Base-by-base conservation (phyloP, 306 rosid genomes). In the Ceratonia siliqua region DNA sequence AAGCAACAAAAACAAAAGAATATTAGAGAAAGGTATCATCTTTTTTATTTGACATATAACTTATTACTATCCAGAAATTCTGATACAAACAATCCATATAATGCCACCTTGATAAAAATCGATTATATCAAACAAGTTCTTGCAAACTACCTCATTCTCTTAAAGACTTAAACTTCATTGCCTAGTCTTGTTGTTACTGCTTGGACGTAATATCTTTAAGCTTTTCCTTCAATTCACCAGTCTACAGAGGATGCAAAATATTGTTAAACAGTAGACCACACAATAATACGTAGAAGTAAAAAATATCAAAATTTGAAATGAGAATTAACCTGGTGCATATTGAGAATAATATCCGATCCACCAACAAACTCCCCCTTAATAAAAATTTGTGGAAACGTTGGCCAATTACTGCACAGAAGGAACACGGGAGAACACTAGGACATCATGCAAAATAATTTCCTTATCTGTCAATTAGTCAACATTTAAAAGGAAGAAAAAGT, bases 341-440 rank as follows among this genome's bases (percentile, higher is more conserved):
- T 87, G 68, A 87, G 95, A 77, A 89, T 70, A 48, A 87, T 87
- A 76, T 89, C 95, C 2, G 95, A 87, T 35, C 92, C 95, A 35
- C 95, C 95, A 69, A 89, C 53, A 43, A 89, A 89, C 83, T 89
- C 91, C 57, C 91, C 94, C 77, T 87, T 87, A 48, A 89, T 79
- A 85, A 89, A 89, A 57, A 89, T 81, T 71, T 89, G 94, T 0
- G 94, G 94, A 79, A 89, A 89, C 21, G 91, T 89, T 24, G 92
- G 95, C 92, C 90, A 85, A 33, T 68, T 35, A 82, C 90, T 89
- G 81, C 89, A 62, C 2, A 33, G 21, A 21, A 56, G 32, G 27
- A 42, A 61, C 18, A 24, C 18, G 28, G 2, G 2, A 65, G 39
- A 45, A 56, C 57, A 30, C 35, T 28, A 9, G 8, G 64, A 30